A percentile compares a stretch with the other conserved stretches of the same genome.
These are phyloP conservation scores for Dipodascopsis uninucleata DNA, from an alignment of 805 yeast genomes.

Conservation along the genomic window DNA sequence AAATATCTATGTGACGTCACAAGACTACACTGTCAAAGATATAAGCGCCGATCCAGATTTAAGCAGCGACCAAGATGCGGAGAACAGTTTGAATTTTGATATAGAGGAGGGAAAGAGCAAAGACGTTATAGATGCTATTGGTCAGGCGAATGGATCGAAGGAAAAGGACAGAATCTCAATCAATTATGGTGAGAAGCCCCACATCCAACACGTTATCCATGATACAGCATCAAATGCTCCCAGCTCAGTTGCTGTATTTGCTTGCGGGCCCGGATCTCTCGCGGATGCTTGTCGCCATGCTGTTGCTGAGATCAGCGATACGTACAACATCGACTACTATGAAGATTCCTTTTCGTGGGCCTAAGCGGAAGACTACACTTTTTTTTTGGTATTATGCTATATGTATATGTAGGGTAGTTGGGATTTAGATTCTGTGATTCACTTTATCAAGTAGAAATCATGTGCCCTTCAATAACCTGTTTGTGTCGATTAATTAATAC, in stretches of 20 bases:
- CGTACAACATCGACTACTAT: slow-evolving; percentile 11
- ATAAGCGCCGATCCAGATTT: slow-evolving; percentile 37
- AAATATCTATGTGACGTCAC: slow-evolving; percentile 19
- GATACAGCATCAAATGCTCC: slow-evolving; percentile 10
- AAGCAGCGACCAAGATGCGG: too few species aligned
- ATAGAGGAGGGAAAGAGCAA: not conserved
- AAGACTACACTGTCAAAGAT: slow-evolving; percentile 29
- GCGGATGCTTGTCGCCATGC: slow-evolving; percentile 21
- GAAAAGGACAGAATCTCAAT: not conserved
- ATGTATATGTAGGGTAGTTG: too few species aligned
- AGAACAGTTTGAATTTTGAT: too few species aligned
- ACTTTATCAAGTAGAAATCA: too few species aligned
- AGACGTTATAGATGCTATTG: not conserved
- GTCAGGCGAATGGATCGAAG: not conserved
- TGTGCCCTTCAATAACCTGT: too few species aligned
- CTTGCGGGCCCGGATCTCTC: slow-evolving; percentile 22
- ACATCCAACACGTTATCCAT: slow-evolving; percentile 5
- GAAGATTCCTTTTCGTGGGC: slow-evolving; percentile 18
- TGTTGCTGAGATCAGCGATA: slow-evolving; percentile 12
- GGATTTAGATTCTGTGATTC: too few species aligned
- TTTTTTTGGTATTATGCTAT: too few species aligned
- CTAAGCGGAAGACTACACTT: too few species aligned
- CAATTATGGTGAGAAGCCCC: slow-evolving; percentile 14
- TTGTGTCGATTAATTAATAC: too few species aligned
- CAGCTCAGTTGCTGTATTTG: slow-evolving; percentile 22